Base-by-base conservation (phyloP, 2,329 filamentous ascomycete genomes). In the Trichothecium sympodiale region DNA sequence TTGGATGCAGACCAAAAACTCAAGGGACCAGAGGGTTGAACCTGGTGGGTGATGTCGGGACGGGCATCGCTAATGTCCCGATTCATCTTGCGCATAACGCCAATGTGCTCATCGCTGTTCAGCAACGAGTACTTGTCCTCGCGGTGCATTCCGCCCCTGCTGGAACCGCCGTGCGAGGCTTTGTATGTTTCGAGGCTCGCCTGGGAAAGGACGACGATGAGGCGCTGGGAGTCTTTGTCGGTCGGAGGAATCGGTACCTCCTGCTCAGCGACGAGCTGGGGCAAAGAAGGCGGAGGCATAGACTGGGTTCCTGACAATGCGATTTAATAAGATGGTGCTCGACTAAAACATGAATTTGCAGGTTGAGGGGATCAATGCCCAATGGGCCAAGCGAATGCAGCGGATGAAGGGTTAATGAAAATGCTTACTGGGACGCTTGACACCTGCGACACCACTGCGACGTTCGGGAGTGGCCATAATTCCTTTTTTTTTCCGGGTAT, bases 71-170 rank as follows among this genome's bases (percentile, higher is more conserved):
- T 95, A 46, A 98, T 96, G 57, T 98, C 91, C 49, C 91, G 76
- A 58, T 94, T 94, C 89, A 96, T 96, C 70, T 96, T 98, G 53
- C 91, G 82, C 87, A 98, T 94, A 46, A 96, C 83, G 43, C 91
- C 91, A 48, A 98, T 98, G 58, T 98, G 91, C 63, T 98, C 91
- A 55, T 98, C 91, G 61, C 88, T 95, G 70, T 98, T 98, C 53
- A 98, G 78, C 35, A 98, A 70, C 42, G 89, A 94, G 63, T 94
- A 98, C 61, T 96, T 96, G 57, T 95, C 89, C 51, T 95, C 88
- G 35, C 83, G 77, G 41, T 76, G 74, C 39, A 71, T 65, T 23
- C 77, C 69, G 67, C 57, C 77, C 61, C 63, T 79, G 63, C 55
- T 74, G 59, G 54, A 71, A 58, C 79, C 74, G 41, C 80, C 79